phyloP scores from a whole-genome alignment of 495 filamentous ascomycete genomes.

The Rusavskia elegans region DNA sequence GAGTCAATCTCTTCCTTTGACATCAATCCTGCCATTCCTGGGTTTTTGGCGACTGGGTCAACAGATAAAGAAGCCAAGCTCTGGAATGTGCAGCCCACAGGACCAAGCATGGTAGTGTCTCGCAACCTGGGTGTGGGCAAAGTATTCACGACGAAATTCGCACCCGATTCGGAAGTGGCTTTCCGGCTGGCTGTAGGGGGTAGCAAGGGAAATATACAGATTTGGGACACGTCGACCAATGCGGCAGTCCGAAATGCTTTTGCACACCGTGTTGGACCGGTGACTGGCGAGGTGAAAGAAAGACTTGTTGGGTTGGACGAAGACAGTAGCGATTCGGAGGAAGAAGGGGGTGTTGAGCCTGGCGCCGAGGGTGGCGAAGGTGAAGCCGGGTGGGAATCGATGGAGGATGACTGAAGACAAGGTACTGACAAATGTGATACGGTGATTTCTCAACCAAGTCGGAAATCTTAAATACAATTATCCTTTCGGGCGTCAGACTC shows the following conservation, averaged over 20 bases:
- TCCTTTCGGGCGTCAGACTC: neutral
- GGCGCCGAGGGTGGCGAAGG: constrained; percentile 30
- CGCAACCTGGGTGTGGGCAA: constrained; percentile 86
- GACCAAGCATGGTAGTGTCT: constrained; percentile 75
- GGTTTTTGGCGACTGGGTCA: constrained; percentile 82
- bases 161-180: constrained; percentile 72
- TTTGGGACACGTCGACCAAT: constrained; percentile 97
- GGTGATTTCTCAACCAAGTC: neutral
- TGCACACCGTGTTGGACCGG: constrained; percentile 47
- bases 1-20: constrained; percentile 90
- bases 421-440: neutral
- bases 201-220: constrained; percentile 80
- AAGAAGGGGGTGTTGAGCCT: constrained; percentile 42
- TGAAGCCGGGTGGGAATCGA: constrained; percentile 64
- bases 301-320: constrained; percentile 53
- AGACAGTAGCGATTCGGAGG: constrained; percentile 47
- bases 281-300: constrained; percentile 54
- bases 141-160: constrained; percentile 82
- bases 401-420: constrained; percentile 60
- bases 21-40: constrained; percentile 74
- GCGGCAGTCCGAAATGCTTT: constrained; percentile 76
- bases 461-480: neutral
- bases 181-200: constrained; percentile 88
- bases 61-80: constrained; percentile 90
- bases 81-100: constrained; percentile 71